Evolutionary conservation across 768 basidiomycete species (phyloP).

Genomic region (Trametes cubensis): DNA sequence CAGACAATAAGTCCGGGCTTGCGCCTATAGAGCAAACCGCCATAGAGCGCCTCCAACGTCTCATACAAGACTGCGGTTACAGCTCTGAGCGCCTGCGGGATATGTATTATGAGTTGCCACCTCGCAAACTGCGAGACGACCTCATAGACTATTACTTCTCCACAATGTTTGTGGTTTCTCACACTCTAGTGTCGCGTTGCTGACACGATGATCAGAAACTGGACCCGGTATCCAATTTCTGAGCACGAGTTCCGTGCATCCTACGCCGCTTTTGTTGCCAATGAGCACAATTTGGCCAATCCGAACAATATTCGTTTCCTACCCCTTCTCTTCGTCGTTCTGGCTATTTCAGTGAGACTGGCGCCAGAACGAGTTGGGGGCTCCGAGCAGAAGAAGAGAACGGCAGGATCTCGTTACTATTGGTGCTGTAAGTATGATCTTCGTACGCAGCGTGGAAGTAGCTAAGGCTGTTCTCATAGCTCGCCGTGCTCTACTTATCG

Average conservation of each 20-base stretch:
- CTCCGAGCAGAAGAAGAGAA: slow-evolving; percentile 70
- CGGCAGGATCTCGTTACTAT: slow-evolving; percentile 88
- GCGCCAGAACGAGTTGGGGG: slow-evolving; percentile 86
- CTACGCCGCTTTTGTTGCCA: slow-evolving; percentile 67
- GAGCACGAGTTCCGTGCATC: slow-evolving; percentile 79
- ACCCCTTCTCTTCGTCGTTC: slow-evolving; percentile 89
- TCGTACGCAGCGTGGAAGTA: neutral
- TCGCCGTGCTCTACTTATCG: slow-evolving; percentile 83
- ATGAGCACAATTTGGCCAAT: slow-evolving; percentile 58
- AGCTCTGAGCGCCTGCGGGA: slow-evolving; percentile 89
- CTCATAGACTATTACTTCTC: slow-evolving; percentile 84
- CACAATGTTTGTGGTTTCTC: slow-evolving; percentile 54
- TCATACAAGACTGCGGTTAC: slow-evolving; percentile 92
- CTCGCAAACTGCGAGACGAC: slow-evolving; percentile 69
- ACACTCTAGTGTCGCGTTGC: slow-evolving; percentile 14
- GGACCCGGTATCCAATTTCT: slow-evolving; percentile 90
- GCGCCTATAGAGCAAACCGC: slow-evolving; percentile 48
- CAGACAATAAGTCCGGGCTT: slow-evolving; percentile 37
- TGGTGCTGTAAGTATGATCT: slow-evolving; percentile 79
- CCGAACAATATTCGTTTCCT: slow-evolving; percentile 82
- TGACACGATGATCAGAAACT: slow-evolving; percentile 60
- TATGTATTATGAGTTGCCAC: slow-evolving; percentile 85
- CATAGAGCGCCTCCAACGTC: slow-evolving; percentile 79
- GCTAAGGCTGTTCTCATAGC: slow-evolving; percentile 48
- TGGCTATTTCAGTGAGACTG: slow-evolving; percentile 83